phyloP scores from a whole-genome alignment of 176 grass and related monocot species.

The Aegilops speltoides region DNA sequence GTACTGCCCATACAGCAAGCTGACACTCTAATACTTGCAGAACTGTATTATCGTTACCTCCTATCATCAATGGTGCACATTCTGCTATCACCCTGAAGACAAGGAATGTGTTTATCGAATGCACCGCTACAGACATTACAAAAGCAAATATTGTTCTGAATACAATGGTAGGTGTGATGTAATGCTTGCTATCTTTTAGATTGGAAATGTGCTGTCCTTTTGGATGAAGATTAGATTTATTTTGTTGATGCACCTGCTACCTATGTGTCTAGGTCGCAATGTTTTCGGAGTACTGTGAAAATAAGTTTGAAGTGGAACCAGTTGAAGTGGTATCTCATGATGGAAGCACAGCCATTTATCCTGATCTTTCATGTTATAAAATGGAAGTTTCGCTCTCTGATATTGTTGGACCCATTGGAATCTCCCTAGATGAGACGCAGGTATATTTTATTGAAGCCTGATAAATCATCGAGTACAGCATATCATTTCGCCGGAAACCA shows the following conservation, averaged over 20 bases:
- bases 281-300: constrained; percentile 88
- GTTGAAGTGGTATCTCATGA: constrained; percentile 74
- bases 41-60: constrained; percentile 83
- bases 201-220: constrained; percentile 2
- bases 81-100: constrained; percentile 86
- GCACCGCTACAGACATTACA: constrained; percentile 93
- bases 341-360: constrained; percentile 66
- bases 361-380: constrained; percentile 78
- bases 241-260: constrained; percentile 25
- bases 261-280: constrained; percentile 77
- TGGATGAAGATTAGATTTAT: constrained; percentile 19
- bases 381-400: constrained; percentile 87
- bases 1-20: background rate
- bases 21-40: constrained; percentile 51
- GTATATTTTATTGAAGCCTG: constrained; percentile 43
- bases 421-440: constrained; percentile 66
- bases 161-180: constrained; percentile 71
- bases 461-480: background rate
- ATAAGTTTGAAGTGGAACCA: constrained; percentile 94
- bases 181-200: constrained; percentile 11
- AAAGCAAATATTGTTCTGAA: constrained; percentile 98
- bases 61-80: constrained; percentile 96
- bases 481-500: background rate
- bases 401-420: constrained; percentile 81
- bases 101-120: constrained; percentile 92